A percentile compares a stretch with the other conserved stretches of the same genome.
These are phyloP conservation scores for Fusarium praegraminearum DNA, from an alignment of 2,329 filamentous ascomycete species.

Conservation along the genomic window DNA sequence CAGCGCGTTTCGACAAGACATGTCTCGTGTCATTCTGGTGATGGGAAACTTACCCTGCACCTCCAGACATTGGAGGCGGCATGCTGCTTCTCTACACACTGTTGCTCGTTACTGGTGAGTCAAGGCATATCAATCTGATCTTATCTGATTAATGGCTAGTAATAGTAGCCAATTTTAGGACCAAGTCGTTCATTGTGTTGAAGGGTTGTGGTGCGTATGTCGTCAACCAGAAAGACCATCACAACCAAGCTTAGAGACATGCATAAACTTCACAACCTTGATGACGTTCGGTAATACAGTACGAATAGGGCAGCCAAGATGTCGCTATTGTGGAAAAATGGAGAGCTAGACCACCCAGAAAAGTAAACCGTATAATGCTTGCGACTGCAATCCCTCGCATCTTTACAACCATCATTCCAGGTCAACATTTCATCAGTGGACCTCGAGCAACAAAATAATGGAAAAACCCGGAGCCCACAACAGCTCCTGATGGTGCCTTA, in stretches of 20 bases:
- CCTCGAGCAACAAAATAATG: neutral
- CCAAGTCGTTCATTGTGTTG: fast-evolving
- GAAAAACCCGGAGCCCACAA: slow-evolving; percentile 11
- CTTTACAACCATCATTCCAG: neutral
- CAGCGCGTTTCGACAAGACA: neutral
- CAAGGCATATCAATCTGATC: slow-evolving; percentile 19
- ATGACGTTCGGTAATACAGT: fast-evolving
- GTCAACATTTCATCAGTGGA: neutral
- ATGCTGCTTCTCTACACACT: neutral
- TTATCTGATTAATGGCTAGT: slow-evolving; percentile 15
- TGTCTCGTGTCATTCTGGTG: neutral
- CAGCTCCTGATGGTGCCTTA: neutral
- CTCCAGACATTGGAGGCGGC: fast-evolving
- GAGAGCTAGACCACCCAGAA: no score
- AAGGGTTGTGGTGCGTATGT: neutral
- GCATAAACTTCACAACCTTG: neutral
- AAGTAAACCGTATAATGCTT: neutral
- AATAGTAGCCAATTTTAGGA: neutral
- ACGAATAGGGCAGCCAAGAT: neutral
- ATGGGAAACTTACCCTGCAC: slow-evolving; percentile 3
- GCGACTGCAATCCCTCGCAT: neutral
- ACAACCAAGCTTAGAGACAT: neutral
- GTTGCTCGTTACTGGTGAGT: fast-evolving
- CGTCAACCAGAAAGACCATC: neutral
- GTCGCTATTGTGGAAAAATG: neutral